Base-by-base conservation (phyloP, 768 basidiomycete genomes). In the Boletus edulis region DNA sequence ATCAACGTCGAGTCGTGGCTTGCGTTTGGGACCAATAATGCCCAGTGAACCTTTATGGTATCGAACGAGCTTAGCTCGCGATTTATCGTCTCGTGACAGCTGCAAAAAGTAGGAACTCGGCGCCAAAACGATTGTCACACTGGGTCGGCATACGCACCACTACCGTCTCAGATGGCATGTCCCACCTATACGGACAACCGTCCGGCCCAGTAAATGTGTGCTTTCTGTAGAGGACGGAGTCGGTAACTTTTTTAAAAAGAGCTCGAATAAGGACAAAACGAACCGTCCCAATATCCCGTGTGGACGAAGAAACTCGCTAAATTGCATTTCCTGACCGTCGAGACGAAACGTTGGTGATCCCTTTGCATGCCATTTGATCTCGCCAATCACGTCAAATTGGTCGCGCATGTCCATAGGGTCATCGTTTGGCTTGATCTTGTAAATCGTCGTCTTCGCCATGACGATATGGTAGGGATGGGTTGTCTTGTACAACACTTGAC, bases 181-280 rank as follows among this genome's bases (percentile, higher is more conserved):
- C 53, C 74, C 73, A 75, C 10, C 65, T 56, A 39, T 73, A 73
- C 40, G 67, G 60, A 17, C 47, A 57, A 6, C 67, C 68, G 48
- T 75, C 72, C 12, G 58, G 68, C 0, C 71, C 72, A 5, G 52
- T 65, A 49, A 74, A 75, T 2, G 66, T 58, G 15, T 57, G 62
- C 18, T 62, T 56, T 2, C 61, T 67, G 50, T n/a, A 24, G 34
- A n/a, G 31, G 15, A 3, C 2, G 7, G 9, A 17, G 24, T 1
- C n/a, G 43, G n/a, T 24, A 37, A 18, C 27, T 0, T 29, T 15
- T 8, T 4, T 11, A 14, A 14, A 14, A 18, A 24, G 1, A 29
- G 27, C 27, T 24, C 4, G 6, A 24, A 42, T 15, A 11, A 37
- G 31, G 39, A 27, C 10, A 39, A 22, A 20, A 32, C 46, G 13